These are phyloP conservation scores for Penicillium daleae DNA, from an alignment of 495 filamentous ascomycete species.

Conservation along the genomic window DNA sequence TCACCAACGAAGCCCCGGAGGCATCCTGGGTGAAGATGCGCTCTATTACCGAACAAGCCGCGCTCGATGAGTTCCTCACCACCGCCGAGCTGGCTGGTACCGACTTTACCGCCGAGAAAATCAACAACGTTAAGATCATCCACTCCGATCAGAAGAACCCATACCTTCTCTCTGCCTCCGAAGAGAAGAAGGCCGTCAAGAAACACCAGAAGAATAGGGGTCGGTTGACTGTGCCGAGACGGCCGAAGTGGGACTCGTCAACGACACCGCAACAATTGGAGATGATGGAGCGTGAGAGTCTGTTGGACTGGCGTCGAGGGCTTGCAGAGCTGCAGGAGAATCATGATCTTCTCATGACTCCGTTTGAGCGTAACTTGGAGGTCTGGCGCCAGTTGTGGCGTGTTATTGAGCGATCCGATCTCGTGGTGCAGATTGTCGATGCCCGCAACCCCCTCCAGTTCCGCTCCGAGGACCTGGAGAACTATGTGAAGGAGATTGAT, in stretches of 20 bases:
- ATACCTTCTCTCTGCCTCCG: constrained; percentile 84
- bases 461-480: constrained; percentile 89
- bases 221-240: constrained; percentile 83
- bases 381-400: constrained; percentile 99
- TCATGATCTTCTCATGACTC: constrained; percentile 94
- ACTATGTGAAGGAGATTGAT: constrained; percentile 91
- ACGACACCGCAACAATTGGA: constrained; percentile 87
- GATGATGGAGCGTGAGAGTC: constrained; percentile 72
- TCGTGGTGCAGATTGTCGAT: constrained; percentile 98
- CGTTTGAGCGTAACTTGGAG: constrained; percentile 96
- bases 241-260: constrained; percentile 82
- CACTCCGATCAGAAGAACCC: constrained; percentile 94
- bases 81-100: constrained; percentile 96
- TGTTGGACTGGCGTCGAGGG: constrained; percentile 88
- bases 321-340: constrained; percentile 91
- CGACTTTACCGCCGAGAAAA: constrained; percentile 98
- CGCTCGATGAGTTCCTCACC: constrained; percentile 82
- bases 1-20: constrained; percentile 53
- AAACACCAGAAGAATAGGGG: constrained; percentile 81
- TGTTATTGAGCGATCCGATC: constrained; percentile 94
- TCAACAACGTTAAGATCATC: constrained; percentile 98
- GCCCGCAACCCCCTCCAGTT: constrained; percentile 94
- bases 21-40: constrained; percentile 80
- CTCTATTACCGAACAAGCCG: constrained; percentile 95
- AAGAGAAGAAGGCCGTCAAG: constrained; percentile 73